A percentile compares a stretch with the other conserved stretches of the same genome.
Conservation (phyloP, 2,329 filamentous ascomycete genomes). For the Stagonosporopsis chrysanthemi region DNA sequence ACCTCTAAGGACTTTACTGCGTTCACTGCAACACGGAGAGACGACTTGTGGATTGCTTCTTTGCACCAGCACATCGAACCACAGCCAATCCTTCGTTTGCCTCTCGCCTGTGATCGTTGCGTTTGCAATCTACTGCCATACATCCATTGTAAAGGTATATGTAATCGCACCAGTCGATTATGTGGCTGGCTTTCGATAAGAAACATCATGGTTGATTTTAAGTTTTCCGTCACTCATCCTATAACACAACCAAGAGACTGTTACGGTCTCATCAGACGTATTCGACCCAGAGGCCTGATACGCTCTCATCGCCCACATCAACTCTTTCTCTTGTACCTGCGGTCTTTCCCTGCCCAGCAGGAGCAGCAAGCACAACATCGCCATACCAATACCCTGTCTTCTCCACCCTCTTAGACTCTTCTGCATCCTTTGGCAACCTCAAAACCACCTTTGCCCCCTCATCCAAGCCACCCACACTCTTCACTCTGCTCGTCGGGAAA, state of each 20-base stretch:
- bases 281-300: slow-evolving; percentile 38
- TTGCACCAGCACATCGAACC: too few relatives aligned
- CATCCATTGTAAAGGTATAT: too few relatives aligned
- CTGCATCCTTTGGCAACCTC: slow-evolving; percentile 28
- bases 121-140: too few relatives aligned
- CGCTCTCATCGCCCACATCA: slow-evolving; percentile 22
- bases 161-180: too few relatives aligned
- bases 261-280: slow-evolving; percentile 20
- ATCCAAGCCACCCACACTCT: slow-evolving; percentile 20
- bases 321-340: slow-evolving; percentile 22
- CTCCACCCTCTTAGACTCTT: slow-evolving; percentile 25
- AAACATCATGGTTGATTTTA: too few relatives aligned
- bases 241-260: background rate
- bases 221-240: background rate
- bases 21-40: too few relatives aligned
- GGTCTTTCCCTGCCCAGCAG: slow-evolving; percentile 14
- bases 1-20: too few relatives aligned
- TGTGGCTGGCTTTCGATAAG: too few relatives aligned
- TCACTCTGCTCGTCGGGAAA: slow-evolving; percentile 29
- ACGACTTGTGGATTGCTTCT: too few relatives aligned
- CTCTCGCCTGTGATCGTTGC: too few relatives aligned
- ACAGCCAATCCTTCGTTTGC: too few relatives aligned
- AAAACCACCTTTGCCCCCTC: slow-evolving; percentile 30
- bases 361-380: slow-evolving; percentile 33
- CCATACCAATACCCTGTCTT: slow-evolving; percentile 37